Base-by-base conservation (phyloP, 2,329 filamentous ascomycete genomes). In the Cercospora zeae-maydis region DNA sequence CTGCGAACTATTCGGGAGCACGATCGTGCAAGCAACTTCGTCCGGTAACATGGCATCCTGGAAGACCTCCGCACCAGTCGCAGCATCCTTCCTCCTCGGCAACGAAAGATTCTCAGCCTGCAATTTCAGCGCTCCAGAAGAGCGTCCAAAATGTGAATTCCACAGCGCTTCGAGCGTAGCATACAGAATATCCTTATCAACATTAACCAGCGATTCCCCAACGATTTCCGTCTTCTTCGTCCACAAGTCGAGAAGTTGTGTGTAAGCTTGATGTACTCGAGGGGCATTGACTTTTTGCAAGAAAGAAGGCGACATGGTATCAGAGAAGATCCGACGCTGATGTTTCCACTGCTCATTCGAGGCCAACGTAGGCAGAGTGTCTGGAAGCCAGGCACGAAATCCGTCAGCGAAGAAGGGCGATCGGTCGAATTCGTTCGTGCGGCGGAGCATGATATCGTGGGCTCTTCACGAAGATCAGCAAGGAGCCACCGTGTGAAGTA, bases 351-450 rank as follows among this genome's bases (percentile, higher is more conserved):
- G 61, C 9, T 73, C 69, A 6, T 59, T 64, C 3, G 70, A 72
- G 6, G 55, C 57, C 63, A 72, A 66, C 30, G 62, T 36, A 10
- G 71, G 66, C 11, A 73, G 71, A 37, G 69, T 62, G 3, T 69
- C 13, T 3, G 72, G 72, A 4, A 72, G 13, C 14, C 68, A 47
- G 9, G 63, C 65, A 9, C 51, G 27, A 34, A 74, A 73, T 6
- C 69, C 16, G n/a, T 74, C 67, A 3, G 63, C 64, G 33, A 77
- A 75, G 66, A 74, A 73, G 58, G 66, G 67, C 47, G 74, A 75
- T n/a, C 78, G 75, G 66, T 82, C 80, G 53, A 82, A 82, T 49
- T 81, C 80, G 49, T 76, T 77, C 27, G 67, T 68, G 10, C 79
- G 77, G 1, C 79, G 76, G 4, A 78, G 69, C 34, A 82, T 74